Base-by-base conservation (phyloP, 2,329 filamentous ascomycete species). In the Stagonosporopsis chrysanthemi region DNA sequence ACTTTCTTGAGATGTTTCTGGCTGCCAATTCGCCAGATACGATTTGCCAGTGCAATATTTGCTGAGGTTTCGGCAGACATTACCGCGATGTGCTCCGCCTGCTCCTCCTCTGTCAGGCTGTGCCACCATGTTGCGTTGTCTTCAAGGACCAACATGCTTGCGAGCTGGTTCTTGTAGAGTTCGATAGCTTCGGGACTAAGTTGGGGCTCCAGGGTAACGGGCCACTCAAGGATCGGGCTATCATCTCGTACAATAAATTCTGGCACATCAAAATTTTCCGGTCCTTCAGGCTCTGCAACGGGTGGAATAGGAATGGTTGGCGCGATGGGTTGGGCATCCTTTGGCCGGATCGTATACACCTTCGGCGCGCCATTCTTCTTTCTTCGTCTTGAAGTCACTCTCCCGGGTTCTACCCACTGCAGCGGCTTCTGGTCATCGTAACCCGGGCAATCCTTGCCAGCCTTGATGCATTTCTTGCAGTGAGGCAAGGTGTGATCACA, bases 341-440 rank as follows among this genome's bases (percentile, higher is more conserved):
- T 35, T 23, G 35, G 14, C 51, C 26, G 17, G 12, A 53, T 42
- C 0, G 58, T 52, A 36, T 66, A 63, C 24, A 61, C 47, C 23
- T 60, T 64, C 1, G 61, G 45, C 8, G 52, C 14, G n/a, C 22
- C 52, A 44, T 66, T 56, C 38, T 67, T 67, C 45, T 55, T 65
- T 29, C 63, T 63, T 29, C 49, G 54, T 48, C 68, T 58, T n/a
- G 68, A 74, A 4, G 62, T 72, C 14, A 73, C 66, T 45, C 66
- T 71, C 3, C 71, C 71, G 0, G 68, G 64, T 38, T 68, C 60
- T 6, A 75, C 58, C 71, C 71, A 75, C 41, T 73, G 70, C 26
- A 75, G 48, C 17, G 72, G 72, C 29, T 73, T 75, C 31, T 69
- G 61, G n/a, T 70, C 66, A 23, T 68, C 65, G 40, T 74, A 75